Conservation (phyloP, 768 basidiomycete genomes). For the Russula foetens region DNA sequence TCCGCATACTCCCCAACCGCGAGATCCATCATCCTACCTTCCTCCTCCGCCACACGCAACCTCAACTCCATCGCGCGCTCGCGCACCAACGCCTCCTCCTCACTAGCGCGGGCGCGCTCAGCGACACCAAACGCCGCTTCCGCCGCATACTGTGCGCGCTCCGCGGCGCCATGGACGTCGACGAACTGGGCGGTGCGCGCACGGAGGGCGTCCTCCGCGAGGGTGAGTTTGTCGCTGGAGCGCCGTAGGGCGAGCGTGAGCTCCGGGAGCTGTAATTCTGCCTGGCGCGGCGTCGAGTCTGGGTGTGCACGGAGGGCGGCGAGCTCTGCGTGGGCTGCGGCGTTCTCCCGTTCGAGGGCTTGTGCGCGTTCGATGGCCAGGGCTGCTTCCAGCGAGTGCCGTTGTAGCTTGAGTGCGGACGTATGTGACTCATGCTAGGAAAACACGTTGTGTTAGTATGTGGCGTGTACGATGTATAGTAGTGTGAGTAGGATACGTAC, state of each 20-base stretch:
- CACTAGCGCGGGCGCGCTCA: slow-evolving; percentile 42
- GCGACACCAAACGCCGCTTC: slow-evolving; percentile 51
- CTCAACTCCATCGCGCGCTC: slow-evolving; percentile 42
- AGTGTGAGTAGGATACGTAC: slow-evolving; percentile 15
- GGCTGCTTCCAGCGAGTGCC: slow-evolving; percentile 46
- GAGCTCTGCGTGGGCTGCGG: slow-evolving; percentile 47
- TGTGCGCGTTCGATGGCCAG: slow-evolving; percentile 39
- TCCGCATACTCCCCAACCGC: slow-evolving; percentile 69
- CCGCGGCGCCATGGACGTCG: slow-evolving; percentile 35
- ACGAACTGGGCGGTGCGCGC: slow-evolving; percentile 42
- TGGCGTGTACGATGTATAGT: not conserved
- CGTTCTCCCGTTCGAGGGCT: slow-evolving; percentile 53
- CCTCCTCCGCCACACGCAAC: slow-evolving; percentile 45
- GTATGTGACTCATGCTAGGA: slow-evolving; percentile 60
- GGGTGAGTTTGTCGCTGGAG: slow-evolving; percentile 57
- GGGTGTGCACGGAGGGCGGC: slow-evolving; percentile 46
- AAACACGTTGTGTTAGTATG: not conserved
- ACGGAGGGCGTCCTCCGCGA: slow-evolving; percentile 49
- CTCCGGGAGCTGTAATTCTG: slow-evolving; percentile 37
- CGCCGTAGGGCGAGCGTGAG: slow-evolving; percentile 62
- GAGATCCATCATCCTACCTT: slow-evolving; percentile 51
- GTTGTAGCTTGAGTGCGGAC: slow-evolving; percentile 59
- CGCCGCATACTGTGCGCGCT: slow-evolving; percentile 33
- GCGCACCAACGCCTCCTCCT: slow-evolving; percentile 44
- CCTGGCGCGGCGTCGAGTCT: slow-evolving; percentile 33